Base-by-base conservation (phyloP, 75 land plant species). In the Adiantum capillusveneris region DNA sequence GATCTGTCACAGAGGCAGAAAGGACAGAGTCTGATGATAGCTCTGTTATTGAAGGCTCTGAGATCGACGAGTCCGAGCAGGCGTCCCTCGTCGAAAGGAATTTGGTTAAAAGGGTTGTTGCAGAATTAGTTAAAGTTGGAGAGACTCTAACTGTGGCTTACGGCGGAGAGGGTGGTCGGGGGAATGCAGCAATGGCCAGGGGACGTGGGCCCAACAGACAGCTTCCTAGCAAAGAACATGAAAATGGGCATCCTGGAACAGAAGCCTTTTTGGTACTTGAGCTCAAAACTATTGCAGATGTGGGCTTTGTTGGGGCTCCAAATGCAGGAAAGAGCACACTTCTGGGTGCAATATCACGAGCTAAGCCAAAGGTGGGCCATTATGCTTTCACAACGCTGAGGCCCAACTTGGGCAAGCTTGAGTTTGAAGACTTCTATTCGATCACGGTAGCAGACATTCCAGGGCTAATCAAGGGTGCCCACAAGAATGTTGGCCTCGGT, bases 271-370 rank as follows among this genome's bases (percentile, higher is more conserved):
- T 94, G 48, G 53, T 89, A 20, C 64, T 94, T 29, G 98, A 94
- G 65, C 75, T 94, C 14, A 89, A 94, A 73, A 81, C 76, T 29
- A 84, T 94, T 67, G 98, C 98, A 41, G 98, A 94, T 77, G 80
- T 89, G 16, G 87, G 98, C 13, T 77, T 94, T 65, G 90, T 94
- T 19, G 98, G 98, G 24, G 78, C 85, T 63, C 98, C 96, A 26
- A 94, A 89, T 74, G 91, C 96, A 25, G 96, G 98, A 0, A 94
- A 94, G 79, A 94, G 98, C 58, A 94, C 98, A 11, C 79, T 94
- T 20, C 64, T 94, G 17, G 87, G 96, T 1, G 84, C 96, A 7
- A 75, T 94, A 36, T 94, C 98, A 6, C 75, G 84, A 61, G 96
- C 98, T 13, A 83, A 84, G 51, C 98, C 98, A 21, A 28, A 57